These are phyloP conservation scores for Trichoderma endophyticum DNA, from an alignment of 2,329 filamentous ascomycete genomes.

Conservation along the genomic window DNA sequence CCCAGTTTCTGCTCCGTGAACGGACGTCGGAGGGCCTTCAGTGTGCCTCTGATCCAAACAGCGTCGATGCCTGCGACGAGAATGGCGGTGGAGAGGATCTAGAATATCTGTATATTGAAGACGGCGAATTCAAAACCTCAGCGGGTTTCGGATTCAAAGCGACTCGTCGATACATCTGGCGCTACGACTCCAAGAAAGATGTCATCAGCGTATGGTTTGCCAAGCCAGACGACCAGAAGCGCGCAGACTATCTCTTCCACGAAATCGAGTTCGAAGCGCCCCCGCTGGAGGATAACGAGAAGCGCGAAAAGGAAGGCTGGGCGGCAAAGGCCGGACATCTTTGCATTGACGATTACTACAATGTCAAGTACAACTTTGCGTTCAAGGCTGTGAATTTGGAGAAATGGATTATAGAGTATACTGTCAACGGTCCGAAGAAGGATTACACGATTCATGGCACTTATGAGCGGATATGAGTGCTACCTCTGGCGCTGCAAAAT, in stretches of 20 bases:
- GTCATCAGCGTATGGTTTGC: conserved; percentile 71
- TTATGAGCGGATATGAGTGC: conserved; percentile 41
- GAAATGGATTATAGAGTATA: conserved; percentile 60
- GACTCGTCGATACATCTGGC: conserved; percentile 67
- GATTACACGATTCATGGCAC: conserved; percentile 61
- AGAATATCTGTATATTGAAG: conserved; percentile 68
- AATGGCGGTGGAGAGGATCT: conserved; percentile 36
- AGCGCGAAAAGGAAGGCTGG: conserved; percentile 48
- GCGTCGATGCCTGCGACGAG: conserved; percentile 8
- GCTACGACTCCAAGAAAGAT: conserved; percentile 61
- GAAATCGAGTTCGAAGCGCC: conserved; percentile 60
- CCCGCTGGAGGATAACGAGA: conserved; percentile 19
- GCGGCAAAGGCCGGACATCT: conserved; percentile 64
- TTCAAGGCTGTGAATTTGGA: conserved; percentile 56
- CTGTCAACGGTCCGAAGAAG: conserved; percentile 69
- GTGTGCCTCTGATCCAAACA: conserved; percentile 24
- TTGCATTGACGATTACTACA: conserved; percentile 69
- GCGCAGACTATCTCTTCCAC: conserved; percentile 73
- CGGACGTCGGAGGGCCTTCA: conserved; percentile 54
- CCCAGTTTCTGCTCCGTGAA: conserved; percentile 60
- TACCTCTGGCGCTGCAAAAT: not conserved
- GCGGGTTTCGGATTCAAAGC: conserved; percentile 57
- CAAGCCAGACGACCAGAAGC: conserved; percentile 57
- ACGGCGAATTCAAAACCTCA: conserved; percentile 61
- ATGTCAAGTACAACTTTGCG: conserved; percentile 65